Conservation (phyloP, 2,329 filamentous ascomycete species). For the Cercospora beticola region DNA sequence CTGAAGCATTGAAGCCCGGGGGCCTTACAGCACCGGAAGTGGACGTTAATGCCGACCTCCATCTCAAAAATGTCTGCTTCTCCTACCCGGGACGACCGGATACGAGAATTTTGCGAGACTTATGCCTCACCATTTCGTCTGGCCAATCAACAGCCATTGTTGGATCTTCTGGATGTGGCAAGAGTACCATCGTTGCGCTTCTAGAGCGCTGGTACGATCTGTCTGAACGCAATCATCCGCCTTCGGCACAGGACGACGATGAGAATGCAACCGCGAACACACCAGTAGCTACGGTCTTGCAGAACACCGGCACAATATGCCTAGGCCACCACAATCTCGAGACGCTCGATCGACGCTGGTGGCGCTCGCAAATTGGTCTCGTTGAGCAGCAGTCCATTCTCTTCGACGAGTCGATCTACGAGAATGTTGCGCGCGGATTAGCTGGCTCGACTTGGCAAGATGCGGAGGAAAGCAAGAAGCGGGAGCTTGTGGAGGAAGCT, state of each 20-base stretch:
- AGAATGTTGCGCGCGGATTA: conserved; percentile 53
- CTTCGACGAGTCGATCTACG: conserved; percentile 52
- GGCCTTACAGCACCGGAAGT: background rate
- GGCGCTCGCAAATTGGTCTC: conserved; percentile 38
- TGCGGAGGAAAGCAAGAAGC: conserved; percentile 39
- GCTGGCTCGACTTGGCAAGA: conserved; percentile 10
- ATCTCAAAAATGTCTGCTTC: conserved; percentile 42
- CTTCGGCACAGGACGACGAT: background rate
- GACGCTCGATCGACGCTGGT: conserved; percentile 40
- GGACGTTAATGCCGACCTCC: conserved; percentile 22
- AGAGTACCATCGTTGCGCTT: conserved; percentile 43
- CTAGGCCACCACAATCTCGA: background rate
- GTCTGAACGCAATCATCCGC: conserved; percentile 20
- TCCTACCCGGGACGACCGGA: conserved; percentile 44
- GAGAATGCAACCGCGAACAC: no score
- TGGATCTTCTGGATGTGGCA: conserved; percentile 44
- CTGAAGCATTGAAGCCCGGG: background rate
- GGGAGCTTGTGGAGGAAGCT: conserved; percentile 49
- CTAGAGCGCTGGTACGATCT: conserved; percentile 41
- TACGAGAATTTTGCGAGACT: conserved; percentile 39
- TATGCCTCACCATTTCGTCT: conserved; percentile 40
- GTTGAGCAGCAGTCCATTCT: conserved; percentile 55
- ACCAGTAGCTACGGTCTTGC: background rate
- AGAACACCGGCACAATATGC: background rate
- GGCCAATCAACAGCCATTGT: conserved; percentile 42